Evolutionary conservation across 768 basidiomycete genomes (phyloP).

Genomic region (Pholiota microspora): DNA sequence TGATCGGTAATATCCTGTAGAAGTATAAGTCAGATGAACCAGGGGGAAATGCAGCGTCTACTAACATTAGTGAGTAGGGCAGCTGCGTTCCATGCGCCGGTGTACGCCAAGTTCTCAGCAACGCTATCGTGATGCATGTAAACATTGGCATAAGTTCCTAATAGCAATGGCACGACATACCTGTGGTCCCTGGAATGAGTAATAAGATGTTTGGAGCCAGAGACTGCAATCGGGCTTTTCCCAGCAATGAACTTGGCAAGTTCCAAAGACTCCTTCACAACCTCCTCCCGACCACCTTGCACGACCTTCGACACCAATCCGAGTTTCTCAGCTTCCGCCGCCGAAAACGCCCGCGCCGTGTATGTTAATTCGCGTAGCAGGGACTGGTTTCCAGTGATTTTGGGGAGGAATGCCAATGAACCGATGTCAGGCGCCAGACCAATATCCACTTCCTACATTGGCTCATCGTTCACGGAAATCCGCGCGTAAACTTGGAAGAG

Average conservation of each 20-base stretch:
- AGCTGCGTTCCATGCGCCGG: slow-evolving; percentile 42
- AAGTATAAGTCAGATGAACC: neutral
- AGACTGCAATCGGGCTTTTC: slow-evolving; percentile 80
- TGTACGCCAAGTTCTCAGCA: slow-evolving; percentile 41
- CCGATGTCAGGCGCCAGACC: slow-evolving; percentile 90
- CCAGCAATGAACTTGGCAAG: slow-evolving; percentile 62
- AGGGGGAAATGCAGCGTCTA: neutral
- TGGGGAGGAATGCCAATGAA: slow-evolving; percentile 78
- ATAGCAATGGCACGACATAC: slow-evolving; percentile 30
- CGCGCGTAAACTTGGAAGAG: neutral
- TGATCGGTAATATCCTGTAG: slow-evolving; percentile 37
- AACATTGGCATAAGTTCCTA: neutral
- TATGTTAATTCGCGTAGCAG: slow-evolving; percentile 74
- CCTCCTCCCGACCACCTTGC: slow-evolving; percentile 61
- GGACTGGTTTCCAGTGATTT: slow-evolving; percentile 73
- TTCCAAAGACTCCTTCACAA: slow-evolving; percentile 62
- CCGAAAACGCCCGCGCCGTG: slow-evolving; percentile 68
- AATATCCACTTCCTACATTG: slow-evolving; percentile 74
- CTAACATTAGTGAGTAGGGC: slow-evolving; percentile 39
- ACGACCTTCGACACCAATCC: slow-evolving; percentile 79
- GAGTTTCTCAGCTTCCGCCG: slow-evolving; percentile 61
- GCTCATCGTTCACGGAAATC: neutral
- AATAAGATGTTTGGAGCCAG: slow-evolving; percentile 75
- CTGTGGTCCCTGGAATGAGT: slow-evolving; percentile 78
- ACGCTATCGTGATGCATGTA: slow-evolving; percentile 25